A percentile compares a stretch with the other conserved stretches of the same genome.
These are phyloP conservation scores for Coemansia sp. DNA, from an alignment of 192 early-diverging fungal genomes.

Conservation along the genomic window DNA sequence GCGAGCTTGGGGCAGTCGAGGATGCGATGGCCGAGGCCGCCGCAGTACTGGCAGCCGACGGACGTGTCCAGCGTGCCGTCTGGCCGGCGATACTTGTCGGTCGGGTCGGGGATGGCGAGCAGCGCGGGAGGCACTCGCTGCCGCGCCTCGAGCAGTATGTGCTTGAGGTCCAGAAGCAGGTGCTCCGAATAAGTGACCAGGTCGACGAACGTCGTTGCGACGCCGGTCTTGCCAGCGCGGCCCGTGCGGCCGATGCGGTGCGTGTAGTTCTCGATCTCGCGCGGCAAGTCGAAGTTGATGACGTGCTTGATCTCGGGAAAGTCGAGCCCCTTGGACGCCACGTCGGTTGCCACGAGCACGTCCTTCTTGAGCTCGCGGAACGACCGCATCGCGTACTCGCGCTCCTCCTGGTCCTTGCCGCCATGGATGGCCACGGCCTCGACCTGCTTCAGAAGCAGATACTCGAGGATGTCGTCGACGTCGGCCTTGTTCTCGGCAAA, in stretches of 20 bases:
- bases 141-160: slow-evolving; percentile 86
- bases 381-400: slow-evolving; percentile 90
- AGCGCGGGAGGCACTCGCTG: slow-evolving; percentile 88
- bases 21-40: slow-evolving; percentile 91
- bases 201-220: slow-evolving; percentile 97
- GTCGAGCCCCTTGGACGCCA: slow-evolving; percentile 95
- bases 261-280: slow-evolving; percentile 98
- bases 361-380: slow-evolving; percentile 91
- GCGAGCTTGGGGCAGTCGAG: slow-evolving; percentile 81
- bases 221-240: slow-evolving; percentile 92
- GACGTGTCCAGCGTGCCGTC: slow-evolving; percentile 55
- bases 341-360: slow-evolving; percentile 95
- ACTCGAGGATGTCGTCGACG: slow-evolving; percentile 98
- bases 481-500: slow-evolving; percentile 99
- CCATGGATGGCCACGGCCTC: slow-evolving; percentile 95
- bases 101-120: slow-evolving; percentile 82
- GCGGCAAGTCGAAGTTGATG: slow-evolving; percentile 99
- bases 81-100: slow-evolving; percentile 76
- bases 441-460: slow-evolving; percentile 89
- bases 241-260: slow-evolving; percentile 97
- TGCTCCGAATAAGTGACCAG: slow-evolving; percentile 80
- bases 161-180: slow-evolving; percentile 92
- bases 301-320: slow-evolving; percentile 96
- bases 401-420: slow-evolving; percentile 94
- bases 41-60: slow-evolving; percentile 89